Evolutionary conservation across 805 yeast species (phyloP).

Genomic region (Ogataea glucozyma): DNA sequence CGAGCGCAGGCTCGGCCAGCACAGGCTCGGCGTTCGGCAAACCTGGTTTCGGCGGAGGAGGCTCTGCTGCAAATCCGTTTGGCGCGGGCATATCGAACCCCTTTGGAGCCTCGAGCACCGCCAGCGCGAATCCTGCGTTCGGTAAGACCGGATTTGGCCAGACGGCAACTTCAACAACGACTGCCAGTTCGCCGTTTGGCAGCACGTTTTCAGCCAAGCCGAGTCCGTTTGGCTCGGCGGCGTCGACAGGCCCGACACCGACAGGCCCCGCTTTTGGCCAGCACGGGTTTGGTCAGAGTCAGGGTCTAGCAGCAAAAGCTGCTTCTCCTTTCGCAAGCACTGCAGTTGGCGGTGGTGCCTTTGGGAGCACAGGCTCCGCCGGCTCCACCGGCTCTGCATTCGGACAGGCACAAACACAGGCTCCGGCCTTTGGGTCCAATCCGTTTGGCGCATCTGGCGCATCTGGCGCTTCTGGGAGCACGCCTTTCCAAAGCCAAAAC

Average conservation of each 20-base stretch:
- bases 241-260: too few species aligned
- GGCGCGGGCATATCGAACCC: slow-evolving; percentile 8
- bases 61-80: slow-evolving; percentile 10
- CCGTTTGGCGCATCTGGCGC: slow-evolving; percentile 1
- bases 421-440: slow-evolving; percentile 6
- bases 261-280: too few species aligned
- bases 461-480: slow-evolving; percentile 9
- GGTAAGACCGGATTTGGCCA: slow-evolving; percentile 8
- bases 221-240: not conserved
- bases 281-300: too few species aligned
- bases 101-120: slow-evolving; percentile 22
- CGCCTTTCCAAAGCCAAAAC: too few species aligned
- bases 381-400: slow-evolving; percentile 6
- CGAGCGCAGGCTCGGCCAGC: too few species aligned
- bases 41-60: slow-evolving; percentile 25
- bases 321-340: slow-evolving; percentile 9
- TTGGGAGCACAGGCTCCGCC: slow-evolving; percentile 9
- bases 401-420: slow-evolving; percentile 5
- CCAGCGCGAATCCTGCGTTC: slow-evolving; percentile 11
- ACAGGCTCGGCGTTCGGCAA: slow-evolving; percentile 24
- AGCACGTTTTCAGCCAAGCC: not conserved
- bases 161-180: not conserved
- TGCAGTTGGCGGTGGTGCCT: slow-evolving; percentile 21
- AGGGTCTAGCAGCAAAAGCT: too few species aligned
- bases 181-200: slow-evolving; percentile 11